phyloP scores from a whole-genome alignment of 1,284 basidiomycete species.

The Anthracocystis panici-leucophaei region DNA sequence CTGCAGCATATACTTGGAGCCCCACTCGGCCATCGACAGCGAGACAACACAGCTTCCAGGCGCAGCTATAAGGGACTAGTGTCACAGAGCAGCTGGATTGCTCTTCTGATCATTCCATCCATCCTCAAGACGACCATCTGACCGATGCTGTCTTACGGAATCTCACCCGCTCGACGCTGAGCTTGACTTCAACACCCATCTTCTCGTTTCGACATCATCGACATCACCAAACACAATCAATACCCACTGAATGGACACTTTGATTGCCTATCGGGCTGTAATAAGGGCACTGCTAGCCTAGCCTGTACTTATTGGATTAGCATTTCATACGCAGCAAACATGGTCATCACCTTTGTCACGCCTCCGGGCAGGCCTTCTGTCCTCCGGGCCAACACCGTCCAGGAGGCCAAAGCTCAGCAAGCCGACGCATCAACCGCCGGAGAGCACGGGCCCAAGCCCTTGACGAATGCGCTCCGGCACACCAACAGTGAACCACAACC shows the following conservation, averaged over 20 bases:
- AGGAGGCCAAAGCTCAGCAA: conserved; percentile 8
- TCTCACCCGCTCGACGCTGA: conserved; percentile 7
- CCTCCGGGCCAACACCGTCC: conserved; percentile 8
- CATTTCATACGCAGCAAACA: conserved; percentile 8
- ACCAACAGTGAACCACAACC: conserved; percentile 6
- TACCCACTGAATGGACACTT: background rate
- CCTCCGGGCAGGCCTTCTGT: conserved; percentile 38
- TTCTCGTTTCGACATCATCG: background rate
- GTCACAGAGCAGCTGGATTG: background rate
- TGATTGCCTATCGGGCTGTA: background rate
- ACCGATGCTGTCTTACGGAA: conserved; percentile 1
- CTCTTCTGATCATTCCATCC: background rate
- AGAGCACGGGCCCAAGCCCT: background rate
- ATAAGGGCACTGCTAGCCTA: background rate
- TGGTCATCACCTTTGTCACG: conserved; percentile 45
- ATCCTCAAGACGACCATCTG: background rate
- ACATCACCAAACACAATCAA: background rate
- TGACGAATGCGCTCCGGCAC: background rate
- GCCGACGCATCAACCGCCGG: background rate
- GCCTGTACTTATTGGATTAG: background rate
- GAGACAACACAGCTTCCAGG: too few species aligned
- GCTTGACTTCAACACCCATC: background rate
- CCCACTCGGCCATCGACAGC: background rate
- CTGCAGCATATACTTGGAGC: background rate
- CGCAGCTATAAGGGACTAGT: background rate